phyloP scores from a whole-genome alignment of 192 early-diverging fungal species.

The Rhizophagus prolifer region DNA sequence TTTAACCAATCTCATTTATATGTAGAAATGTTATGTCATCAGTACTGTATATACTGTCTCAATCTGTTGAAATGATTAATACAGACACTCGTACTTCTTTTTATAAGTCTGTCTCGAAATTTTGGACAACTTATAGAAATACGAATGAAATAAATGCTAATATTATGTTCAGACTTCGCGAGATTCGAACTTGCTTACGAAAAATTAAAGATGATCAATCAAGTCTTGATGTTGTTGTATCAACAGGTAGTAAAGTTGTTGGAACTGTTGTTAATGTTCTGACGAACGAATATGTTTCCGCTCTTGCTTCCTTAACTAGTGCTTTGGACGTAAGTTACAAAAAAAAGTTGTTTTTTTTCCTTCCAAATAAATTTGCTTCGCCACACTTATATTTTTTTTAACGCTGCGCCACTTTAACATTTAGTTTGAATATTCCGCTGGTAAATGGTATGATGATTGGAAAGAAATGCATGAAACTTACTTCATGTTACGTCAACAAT shows the following conservation, averaged over 20 bases:
- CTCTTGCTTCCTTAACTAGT: not conserved
- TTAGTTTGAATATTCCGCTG: no score
- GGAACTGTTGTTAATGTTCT: not conserved
- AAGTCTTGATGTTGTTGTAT: no score
- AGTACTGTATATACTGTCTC: not conserved
- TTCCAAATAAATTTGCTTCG: no score
- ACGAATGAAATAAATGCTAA: not conserved
- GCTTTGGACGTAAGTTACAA: not conserved
- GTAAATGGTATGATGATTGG: no score
- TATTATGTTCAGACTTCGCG: not conserved
- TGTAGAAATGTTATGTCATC: not conserved
- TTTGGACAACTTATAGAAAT: not conserved
- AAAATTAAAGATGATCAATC: constrained; percentile 2
- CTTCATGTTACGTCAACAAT: no score
- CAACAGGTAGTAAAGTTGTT: not conserved
- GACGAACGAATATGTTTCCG: no score
- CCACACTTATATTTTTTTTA: no score
- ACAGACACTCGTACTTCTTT: not conserved
- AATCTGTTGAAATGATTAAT: not conserved
- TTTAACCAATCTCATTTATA: not conserved
- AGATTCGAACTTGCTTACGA: constrained; percentile 1
- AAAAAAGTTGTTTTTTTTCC: not conserved
- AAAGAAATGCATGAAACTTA: no score
- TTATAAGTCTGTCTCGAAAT: not conserved
- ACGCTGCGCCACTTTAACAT: not conserved